Percentiles rank a stretch among this genome's conserved stretches.
These are phyloP conservation scores for Xylaria flabelliformis DNA, from an alignment of 495 filamentous ascomycete genomes.

Conservation along the genomic window DNA sequence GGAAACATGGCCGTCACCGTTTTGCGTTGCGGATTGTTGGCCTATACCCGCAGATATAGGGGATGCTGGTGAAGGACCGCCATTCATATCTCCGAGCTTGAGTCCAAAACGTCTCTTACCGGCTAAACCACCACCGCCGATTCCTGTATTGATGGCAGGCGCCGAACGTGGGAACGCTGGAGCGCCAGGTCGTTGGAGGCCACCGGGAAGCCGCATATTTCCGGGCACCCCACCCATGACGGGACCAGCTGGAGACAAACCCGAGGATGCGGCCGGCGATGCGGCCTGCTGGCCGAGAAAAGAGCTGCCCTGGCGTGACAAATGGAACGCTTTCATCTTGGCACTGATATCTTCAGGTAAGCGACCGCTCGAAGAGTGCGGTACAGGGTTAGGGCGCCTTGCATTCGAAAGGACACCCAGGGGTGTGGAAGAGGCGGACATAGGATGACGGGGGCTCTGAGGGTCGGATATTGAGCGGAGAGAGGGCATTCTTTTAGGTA, in stretches of 20 bases:
- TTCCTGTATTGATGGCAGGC: constrained; percentile 46
- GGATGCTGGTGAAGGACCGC: constrained; percentile 35
- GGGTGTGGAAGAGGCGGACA: constrained; percentile 79
- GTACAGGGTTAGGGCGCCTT: constrained; percentile 63
- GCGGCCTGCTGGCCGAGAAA: constrained; percentile 29
- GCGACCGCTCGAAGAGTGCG: constrained; percentile 61
- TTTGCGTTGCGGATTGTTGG: constrained; percentile 31
- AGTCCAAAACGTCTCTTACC: constrained; percentile 42
- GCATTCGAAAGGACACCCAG: constrained; percentile 83
- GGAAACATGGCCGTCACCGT: constrained; percentile 58
- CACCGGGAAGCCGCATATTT: constrained; percentile 50
- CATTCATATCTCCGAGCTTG: constrained; percentile 50
- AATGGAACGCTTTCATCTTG: constrained; percentile 78
- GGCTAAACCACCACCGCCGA: constrained; percentile 34
- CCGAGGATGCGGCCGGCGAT: constrained; percentile 59
- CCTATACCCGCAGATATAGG: constrained; percentile 22
- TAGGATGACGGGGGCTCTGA: constrained; percentile 52
- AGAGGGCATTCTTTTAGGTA: constrained; percentile 57
- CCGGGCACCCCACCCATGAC: constrained; percentile 47
- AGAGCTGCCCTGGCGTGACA: constrained; percentile 47
- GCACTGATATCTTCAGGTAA: constrained; percentile 82
- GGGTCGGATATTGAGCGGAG: constrained; percentile 63
- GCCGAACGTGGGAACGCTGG: constrained; percentile 57
- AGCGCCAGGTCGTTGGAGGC: constrained; percentile 47
- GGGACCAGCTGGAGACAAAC: constrained; percentile 59